Conservation (phyloP, 768 basidiomycete species). For the Strobilomyces confusus region DNA sequence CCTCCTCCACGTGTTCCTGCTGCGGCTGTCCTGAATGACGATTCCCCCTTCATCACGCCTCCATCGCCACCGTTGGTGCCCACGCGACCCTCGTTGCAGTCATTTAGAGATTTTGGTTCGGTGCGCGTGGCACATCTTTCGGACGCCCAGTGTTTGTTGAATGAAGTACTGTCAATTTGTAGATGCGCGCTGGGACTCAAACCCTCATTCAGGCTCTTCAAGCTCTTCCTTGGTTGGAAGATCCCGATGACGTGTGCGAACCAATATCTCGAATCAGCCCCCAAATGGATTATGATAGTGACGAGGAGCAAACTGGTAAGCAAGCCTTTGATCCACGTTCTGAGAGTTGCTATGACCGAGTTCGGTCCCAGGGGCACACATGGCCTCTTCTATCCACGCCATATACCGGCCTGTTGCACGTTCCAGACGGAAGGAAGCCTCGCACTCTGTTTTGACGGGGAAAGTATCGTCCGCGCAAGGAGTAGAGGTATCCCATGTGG, state of each 20-base stretch:
- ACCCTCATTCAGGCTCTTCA: slow-evolving; percentile 87
- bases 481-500: slow-evolving; percentile 28
- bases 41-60: slow-evolving; percentile 69
- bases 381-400: slow-evolving; percentile 85
- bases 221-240: slow-evolving; percentile 74
- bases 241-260: slow-evolving; percentile 68
- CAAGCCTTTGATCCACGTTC: slow-evolving; percentile 15
- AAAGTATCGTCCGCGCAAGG: slow-evolving; percentile 7
- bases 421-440: slow-evolving; percentile 42
- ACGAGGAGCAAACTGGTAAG: slow-evolving; percentile 49
- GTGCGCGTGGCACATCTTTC: slow-evolving; percentile 39
- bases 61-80: slow-evolving; percentile 55
- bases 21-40: slow-evolving; percentile 34
- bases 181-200: slow-evolving; percentile 89
- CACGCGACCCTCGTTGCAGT: slow-evolving; percentile 42
- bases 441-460: slow-evolving; percentile 14
- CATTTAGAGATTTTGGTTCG: slow-evolving; percentile 68
- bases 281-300: slow-evolving; percentile 53
- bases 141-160: not conserved
- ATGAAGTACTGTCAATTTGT: slow-evolving; percentile 8
- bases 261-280: slow-evolving; percentile 39
- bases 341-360: not conserved
- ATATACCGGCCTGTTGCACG: slow-evolving; percentile 80
- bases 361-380: slow-evolving; percentile 35
- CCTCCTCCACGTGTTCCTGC: slow-evolving; percentile 4